Conservation (phyloP, 441 rosid genomes). For the Erodium texanum region DNA sequence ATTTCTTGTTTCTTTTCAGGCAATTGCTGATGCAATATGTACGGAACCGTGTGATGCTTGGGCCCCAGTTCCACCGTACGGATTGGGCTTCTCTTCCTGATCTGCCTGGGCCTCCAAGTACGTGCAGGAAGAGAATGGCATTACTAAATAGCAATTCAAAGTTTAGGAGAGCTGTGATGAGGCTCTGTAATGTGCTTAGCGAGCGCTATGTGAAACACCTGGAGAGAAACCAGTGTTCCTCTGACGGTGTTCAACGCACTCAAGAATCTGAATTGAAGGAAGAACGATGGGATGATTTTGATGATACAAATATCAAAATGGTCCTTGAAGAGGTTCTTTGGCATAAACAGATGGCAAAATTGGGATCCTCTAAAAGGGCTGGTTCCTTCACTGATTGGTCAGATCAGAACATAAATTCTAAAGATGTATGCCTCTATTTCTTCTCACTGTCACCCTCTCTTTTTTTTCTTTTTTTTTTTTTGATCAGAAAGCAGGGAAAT, state of each 20-base stretch:
- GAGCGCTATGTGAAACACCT: conserved; percentile 60
- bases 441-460: conserved; percentile 10
- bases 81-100: conserved; percentile 65
- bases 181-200: conserved; percentile 73
- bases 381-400: conserved; percentile 40
- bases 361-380: conserved; percentile 40
- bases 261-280: conserved; percentile 35
- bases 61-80: conserved; percentile 72
- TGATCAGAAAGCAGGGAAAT: too few species aligned
- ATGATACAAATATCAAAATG: conserved; percentile 41
- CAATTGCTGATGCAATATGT: conserved; percentile 68
- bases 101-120: conserved; percentile 59
- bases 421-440: conserved; percentile 28
- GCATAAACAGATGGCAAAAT: conserved; percentile 62
- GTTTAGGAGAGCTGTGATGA: conserved; percentile 67
- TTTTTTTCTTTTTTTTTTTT: too few species aligned
- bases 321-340: conserved; percentile 62
- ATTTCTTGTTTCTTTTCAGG: conserved; percentile 37
- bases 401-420: conserved; percentile 35
- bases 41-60: conserved; percentile 67
- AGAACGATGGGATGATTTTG: conserved; percentile 84
- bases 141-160: conserved; percentile 42
- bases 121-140: conserved; percentile 68
- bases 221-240: conserved; percentile 35
- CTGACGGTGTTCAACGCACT: conserved; percentile 26